Evolutionary conservation across 2,329 filamentous ascomycete genomes (phyloP), one percentile per base, ranked within the genome.

Genomic region (Gremmenia infestans): DNA sequence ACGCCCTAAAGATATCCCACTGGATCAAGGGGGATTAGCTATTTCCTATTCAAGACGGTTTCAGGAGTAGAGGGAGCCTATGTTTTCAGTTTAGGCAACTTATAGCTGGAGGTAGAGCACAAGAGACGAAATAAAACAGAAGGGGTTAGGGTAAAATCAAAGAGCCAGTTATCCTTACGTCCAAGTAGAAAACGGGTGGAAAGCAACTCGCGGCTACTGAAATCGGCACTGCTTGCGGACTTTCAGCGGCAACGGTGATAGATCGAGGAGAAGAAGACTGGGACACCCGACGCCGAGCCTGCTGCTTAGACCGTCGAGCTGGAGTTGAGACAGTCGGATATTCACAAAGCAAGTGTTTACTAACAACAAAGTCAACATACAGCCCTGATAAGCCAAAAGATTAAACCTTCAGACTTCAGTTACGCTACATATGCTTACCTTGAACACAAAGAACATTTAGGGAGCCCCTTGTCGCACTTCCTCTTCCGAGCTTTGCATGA

Each of bases 171-270:
- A 22, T 22, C 19, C 19, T 22, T 22, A 22, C 19, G 39, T 62
- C 60, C 15, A 62, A 37, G 51, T 56, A 60, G n/a, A 55, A 60
- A 17, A 62, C 55, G 11, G 58, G 3, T 28, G 58, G 60, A 28
- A 62, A 60, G 8, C 50, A 5, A 8, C 48, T 54, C 7, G 23
- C 23, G 17, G 36, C 23, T 11, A 43, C 35, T 6, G 50, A 35
- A 25, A 19, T 45, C 39, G 35, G 42, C 4, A 19, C 11, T 50
- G 35, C 32, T 7, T 12, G 8, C 7, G 37, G 14, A 6, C 23
- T 50, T 23, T 28, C 36, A n/a, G 51, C 25, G 3, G 37, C 32
- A 17, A 28, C n/a, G 2, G 47, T 46, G 25, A 14, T 40, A 5
- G 56, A 47, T 37, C 51, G 52, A 19, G 53, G 53, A 28, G 52